These are phyloP conservation scores for Leccinum disarticulatum DNA, from an alignment of 768 basidiomycete species.

Conservation along the genomic window DNA sequence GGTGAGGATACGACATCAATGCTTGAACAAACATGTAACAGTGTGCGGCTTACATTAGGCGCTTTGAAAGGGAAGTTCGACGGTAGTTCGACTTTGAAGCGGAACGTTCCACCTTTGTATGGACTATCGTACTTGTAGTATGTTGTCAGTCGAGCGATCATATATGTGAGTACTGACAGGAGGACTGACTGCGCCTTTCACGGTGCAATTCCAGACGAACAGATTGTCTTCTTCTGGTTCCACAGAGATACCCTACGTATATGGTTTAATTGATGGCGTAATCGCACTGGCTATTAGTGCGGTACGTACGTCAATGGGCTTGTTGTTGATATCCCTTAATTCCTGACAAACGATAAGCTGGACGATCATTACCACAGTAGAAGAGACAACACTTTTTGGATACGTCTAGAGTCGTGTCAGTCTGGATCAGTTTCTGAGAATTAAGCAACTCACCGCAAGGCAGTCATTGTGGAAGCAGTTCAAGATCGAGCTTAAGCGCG, in stretches of 20 bases:
- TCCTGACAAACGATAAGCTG: conserved; percentile 48
- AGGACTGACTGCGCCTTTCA: conserved; percentile 68
- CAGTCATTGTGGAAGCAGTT: conserved; percentile 34
- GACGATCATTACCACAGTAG: conserved; percentile 2
- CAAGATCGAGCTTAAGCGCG: conserved; percentile 3
- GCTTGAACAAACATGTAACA: conserved; percentile 6
- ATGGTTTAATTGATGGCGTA: conserved; percentile 10
- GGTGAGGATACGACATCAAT: conserved; percentile 9
- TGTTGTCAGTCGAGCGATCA: conserved; percentile 4
- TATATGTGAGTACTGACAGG: not conserved
- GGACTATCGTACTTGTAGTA: conserved; percentile 65
- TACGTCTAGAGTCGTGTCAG: conserved; percentile 51
- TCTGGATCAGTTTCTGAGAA: not conserved
- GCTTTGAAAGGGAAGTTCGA: conserved; percentile 87
- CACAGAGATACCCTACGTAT: conserved; percentile 56
- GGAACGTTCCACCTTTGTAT: conserved; percentile 80
- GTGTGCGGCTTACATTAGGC: conserved; percentile 52
- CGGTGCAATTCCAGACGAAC: conserved; percentile 73
- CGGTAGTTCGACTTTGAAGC: conserved; percentile 72
- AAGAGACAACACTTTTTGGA: conserved; percentile 59
- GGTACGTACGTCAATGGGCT: conserved; percentile 61
- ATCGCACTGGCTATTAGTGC: conserved; percentile 8
- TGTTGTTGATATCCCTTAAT: conserved; percentile 55
- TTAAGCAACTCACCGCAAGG: conserved; percentile 34
- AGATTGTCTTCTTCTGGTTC: conserved; percentile 70